A percentile compares a stretch with the other conserved stretches of the same genome.
Conservation (phyloP, 148 eudicot genomes). For the Fagopyrum esculentum region DNA sequence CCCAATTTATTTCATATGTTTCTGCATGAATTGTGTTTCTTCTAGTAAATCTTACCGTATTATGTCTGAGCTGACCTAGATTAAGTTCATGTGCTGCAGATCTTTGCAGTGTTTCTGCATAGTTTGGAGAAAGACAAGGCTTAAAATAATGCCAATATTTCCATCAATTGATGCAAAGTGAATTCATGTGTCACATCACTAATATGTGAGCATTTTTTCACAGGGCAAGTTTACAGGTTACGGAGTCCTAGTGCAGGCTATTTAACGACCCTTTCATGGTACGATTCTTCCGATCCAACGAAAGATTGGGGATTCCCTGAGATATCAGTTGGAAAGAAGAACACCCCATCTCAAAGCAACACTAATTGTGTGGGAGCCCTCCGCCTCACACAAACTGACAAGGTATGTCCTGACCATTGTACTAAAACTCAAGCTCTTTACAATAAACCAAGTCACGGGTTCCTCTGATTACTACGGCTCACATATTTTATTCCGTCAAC, state of each 20-base stretch:
- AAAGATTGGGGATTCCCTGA: slow-evolving; percentile 87
- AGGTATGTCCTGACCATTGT: neutral
- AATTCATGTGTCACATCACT: neutral
- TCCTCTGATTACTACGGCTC: neutral
- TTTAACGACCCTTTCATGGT: slow-evolving; percentile 47
- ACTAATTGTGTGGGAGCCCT: neutral
- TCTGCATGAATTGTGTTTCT: too few species aligned
- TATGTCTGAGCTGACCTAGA: neutral
- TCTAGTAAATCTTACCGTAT: too few species aligned
- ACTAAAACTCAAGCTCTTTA: neutral
- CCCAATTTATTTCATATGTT: neutral
- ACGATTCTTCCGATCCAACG: slow-evolving; percentile 92
- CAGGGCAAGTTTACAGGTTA: slow-evolving; percentile 82
- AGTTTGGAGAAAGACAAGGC: neutral
- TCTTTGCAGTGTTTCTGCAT: neutral
- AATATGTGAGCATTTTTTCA: neutral
- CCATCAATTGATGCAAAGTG: neutral
- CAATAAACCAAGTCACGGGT: neutral
- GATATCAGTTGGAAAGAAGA: slow-evolving; percentile 31
- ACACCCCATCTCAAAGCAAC: slow-evolving; percentile 6
- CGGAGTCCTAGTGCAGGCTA: slow-evolving; percentile 61
- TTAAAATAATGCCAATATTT: neutral
- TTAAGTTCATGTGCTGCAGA: neutral
- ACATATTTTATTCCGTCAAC: neutral
- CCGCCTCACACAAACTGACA: neutral